Conservation (phyloP, 106 monocot species). For the Dendrobium nobile region DNA sequence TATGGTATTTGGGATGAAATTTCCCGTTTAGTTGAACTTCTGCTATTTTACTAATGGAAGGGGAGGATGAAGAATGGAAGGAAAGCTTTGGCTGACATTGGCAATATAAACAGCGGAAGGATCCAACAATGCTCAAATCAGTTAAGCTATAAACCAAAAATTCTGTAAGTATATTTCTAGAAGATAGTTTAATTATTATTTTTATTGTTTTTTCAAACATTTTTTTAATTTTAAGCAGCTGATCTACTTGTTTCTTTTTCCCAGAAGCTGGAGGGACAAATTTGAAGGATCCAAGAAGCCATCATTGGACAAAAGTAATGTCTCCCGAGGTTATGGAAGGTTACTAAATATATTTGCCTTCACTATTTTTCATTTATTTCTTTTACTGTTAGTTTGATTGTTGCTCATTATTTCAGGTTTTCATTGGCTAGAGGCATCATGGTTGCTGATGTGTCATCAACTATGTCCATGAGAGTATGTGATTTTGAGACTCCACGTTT, state of each 20-base stretch:
- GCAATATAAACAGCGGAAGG: neutral
- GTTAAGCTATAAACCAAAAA: conserved; percentile 1
- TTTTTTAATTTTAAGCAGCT: neutral
- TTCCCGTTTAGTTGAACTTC: neutral
- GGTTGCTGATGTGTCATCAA: conserved; percentile 20
- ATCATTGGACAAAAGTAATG: conserved; percentile 4
- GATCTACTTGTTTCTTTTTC: conserved; percentile 1
- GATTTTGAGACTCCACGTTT: neutral
- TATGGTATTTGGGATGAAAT: neutral
- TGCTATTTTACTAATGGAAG: neutral
- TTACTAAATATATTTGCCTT: neutral
- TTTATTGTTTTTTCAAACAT: neutral
- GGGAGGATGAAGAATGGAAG: conserved; percentile 9
- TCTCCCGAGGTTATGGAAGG: conserved; percentile 1
- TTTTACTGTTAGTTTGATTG: neutral
- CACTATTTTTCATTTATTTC: neutral
- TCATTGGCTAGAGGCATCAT: conserved; percentile 17
- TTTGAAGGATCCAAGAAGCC: neutral
- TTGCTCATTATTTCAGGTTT: conserved; percentile 17
- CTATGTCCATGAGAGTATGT: conserved; percentile 15
- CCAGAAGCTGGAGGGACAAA: neutral
- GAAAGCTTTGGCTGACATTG: conserved; percentile 10
- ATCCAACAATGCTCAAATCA: neutral
- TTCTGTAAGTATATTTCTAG: conserved; percentile 6
- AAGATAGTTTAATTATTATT: neutral